Base-by-base conservation (phyloP, 495 filamentous ascomycete genomes). In the Hypomontagnella submonticulosa region DNA sequence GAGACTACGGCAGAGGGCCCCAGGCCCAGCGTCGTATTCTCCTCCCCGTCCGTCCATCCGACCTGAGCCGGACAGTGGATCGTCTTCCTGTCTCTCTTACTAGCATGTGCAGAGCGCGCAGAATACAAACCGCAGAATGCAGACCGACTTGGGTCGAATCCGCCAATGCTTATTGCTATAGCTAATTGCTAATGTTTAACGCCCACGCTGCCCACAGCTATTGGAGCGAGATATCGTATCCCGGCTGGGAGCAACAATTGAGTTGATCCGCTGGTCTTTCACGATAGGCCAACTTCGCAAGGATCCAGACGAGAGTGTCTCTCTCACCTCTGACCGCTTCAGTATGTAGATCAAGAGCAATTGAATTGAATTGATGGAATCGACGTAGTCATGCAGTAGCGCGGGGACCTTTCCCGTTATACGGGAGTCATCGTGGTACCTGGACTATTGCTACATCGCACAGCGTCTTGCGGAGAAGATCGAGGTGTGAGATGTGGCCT, bases 391-490 rank as follows among this genome's bases (percentile, higher is more conserved):
- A 57, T 64, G 66, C 60, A 61, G 55, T 61, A 60, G 66, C 38
- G 54, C 55, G 59, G 37, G 53, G 47, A 43, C 47, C 37, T 41
- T n/a, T 55, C 66, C 56, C 55, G 66, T 69, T 18, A 46, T 43
- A 69, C 60, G 50, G 44, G 65, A 40, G 20, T 40, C 42, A 19
- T 34, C 40, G 66, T 61, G 55, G 52, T 50, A 69, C 66, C 37
- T 51, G 51, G 20, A 42, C 38, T 5, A 27, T 48, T 68, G 48
- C 53, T 59, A 68, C 60, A 63, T 69, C 52, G 43, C 66, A 64
- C 66, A 61, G 53, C 55, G 59, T 63, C 23, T 57, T 69, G 66
- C 66, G 66, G 66, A 69, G 66, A 61, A 61, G 66, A 69, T 69
- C 66, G 66, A 69, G 59, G 61, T 44, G 57, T 56, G 66, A 69